Evolutionary conservation across 805 yeast species (phyloP), one percentile per base, ranked within the genome.

Genomic region (Yamadazyma phyllophila): DNA sequence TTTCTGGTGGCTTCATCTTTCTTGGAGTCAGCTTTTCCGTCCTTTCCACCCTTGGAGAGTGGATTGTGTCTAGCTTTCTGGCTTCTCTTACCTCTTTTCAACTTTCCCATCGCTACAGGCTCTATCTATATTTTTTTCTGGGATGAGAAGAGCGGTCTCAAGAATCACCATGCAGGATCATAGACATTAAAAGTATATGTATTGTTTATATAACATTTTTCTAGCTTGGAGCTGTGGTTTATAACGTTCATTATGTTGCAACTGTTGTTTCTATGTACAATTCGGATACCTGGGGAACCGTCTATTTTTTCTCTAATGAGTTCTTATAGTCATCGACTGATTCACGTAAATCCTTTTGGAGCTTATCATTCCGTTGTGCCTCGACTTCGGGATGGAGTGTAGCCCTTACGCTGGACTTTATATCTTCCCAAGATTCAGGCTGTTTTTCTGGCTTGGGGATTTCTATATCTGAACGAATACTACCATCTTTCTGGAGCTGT

Each of bases 401-500:
- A 5, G 58, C 53, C 40, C 58, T 61, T 33, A 69, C 60, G 14
- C 60, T 61, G 11, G 62, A 59, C 42, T 61, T 64, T 39, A 71
- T 47, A 32, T 71, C 75, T 6, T 61, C 57, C 71, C 74, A 67
- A n/a, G 69, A 60, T 33, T 58, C 52, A 10, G 75, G 74, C 35
- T 58, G 63, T 29, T 58, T 57, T 30, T 58, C 62, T 9, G 43
- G 48, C 39, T 78, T 70, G 1, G 84, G 84, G 30, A 83, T 67
- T 11, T 67, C 67, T 36, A 85, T 74, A 54, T 83, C 92, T 1
- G 64, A 57, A 58, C 91, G 74, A 41, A 86, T 67, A 47, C 75
- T 74, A 2, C 88, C 88, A 50, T 84, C 89, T 56, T 81, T 77
- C 54, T 74, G 71, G 47, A 86, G 69, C 51, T 77, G 83, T 39